A percentile compares a stretch with the other conserved stretches of the same genome.
Evolutionary conservation across 129 eudicot species (phyloP).

Genomic region (Chrysanthemum makinoi): DNA sequence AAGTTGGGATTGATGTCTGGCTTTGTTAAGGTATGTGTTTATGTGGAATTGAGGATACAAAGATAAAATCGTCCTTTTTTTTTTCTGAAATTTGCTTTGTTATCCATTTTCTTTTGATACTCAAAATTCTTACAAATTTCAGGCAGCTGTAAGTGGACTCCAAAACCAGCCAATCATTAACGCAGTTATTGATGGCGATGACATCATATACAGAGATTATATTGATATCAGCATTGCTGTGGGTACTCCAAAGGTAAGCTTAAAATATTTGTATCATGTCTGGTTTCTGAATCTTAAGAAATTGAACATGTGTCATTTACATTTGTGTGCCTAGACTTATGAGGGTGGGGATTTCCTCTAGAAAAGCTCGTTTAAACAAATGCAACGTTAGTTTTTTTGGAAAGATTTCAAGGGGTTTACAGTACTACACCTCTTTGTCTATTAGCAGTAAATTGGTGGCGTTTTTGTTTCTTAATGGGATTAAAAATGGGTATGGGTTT

Average conservation of each 20-base stretch:
- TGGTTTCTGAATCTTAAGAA: not conserved
- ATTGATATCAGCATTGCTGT: conserved; percentile 95
- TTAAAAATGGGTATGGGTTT: no score
- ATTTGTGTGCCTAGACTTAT: not conserved
- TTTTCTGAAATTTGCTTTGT: not conserved
- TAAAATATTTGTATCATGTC: not conserved
- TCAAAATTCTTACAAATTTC: conserved; percentile 20
- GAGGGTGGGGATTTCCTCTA: no score
- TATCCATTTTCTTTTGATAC: not conserved
- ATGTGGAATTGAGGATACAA: not conserved
- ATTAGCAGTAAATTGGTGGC: not conserved
- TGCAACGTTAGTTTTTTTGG: not conserved
- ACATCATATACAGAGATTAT: conserved; percentile 86
- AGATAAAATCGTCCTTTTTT: not conserved
- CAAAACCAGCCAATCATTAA: conserved; percentile 84
- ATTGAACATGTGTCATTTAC: not conserved
- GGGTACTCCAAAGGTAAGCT: conserved; percentile 88
- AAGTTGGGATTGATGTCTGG: conserved; percentile 98
- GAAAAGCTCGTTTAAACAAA: no score
- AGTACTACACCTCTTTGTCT: not conserved
- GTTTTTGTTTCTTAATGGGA: no score
- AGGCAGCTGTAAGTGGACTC: conserved; percentile 94
- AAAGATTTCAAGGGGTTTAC: not conserved
- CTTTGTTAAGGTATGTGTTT: conserved; percentile 63
- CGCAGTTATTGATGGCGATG: conserved; percentile 99